Evolutionary conservation across 2,329 filamentous ascomycete genomes (phyloP).

Genomic region (Verticillium nubilum): DNA sequence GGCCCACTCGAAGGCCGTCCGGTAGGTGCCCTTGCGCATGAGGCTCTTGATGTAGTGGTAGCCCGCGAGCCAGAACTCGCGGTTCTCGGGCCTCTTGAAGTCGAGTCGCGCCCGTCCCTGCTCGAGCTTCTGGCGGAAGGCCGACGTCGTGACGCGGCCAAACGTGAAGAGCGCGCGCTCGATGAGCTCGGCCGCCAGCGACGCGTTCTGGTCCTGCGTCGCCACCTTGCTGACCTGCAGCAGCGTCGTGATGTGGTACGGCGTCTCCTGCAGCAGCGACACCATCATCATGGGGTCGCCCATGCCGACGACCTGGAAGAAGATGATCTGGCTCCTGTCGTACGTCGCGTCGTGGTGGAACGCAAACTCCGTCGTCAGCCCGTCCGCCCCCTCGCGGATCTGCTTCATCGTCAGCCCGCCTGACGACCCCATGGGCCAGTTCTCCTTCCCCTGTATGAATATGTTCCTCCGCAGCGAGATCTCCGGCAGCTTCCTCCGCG

Average conservation of each 20-base stretch:
- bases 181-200: constrained; percentile 78
- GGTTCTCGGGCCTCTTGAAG: constrained; percentile 78
- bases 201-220: constrained; percentile 84
- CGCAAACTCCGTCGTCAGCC: constrained; percentile 62
- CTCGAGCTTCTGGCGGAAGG: constrained; percentile 70
- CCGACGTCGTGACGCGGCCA: constrained; percentile 79
- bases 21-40: constrained; percentile 84
- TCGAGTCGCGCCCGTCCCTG: constrained; percentile 76
- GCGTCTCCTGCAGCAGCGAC: constrained; percentile 50
- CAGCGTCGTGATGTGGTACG: constrained; percentile 91
- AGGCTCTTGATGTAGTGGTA: constrained; percentile 86
- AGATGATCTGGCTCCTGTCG: constrained; percentile 67
- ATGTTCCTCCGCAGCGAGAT: constrained; percentile 71
- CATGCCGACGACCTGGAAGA: constrained; percentile 77
- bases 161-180: constrained; percentile 91
- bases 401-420: constrained; percentile 80
- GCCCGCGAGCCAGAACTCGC: constrained; percentile 85
- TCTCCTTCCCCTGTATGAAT: constrained; percentile 80
- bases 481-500: constrained; percentile 61
- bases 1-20: constrained; percentile 90
- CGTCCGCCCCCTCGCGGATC: constrained; percentile 35
- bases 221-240: constrained; percentile 90
- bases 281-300: constrained; percentile 78
- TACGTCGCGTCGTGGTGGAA: constrained; percentile 74
- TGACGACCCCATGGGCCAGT: constrained; percentile 75